A percentile compares a stretch with the other conserved stretches of the same genome.
These are phyloP conservation scores for Sungouiozyma intestinalis DNA, from an alignment of 805 yeast species.

Conservation along the genomic window DNA sequence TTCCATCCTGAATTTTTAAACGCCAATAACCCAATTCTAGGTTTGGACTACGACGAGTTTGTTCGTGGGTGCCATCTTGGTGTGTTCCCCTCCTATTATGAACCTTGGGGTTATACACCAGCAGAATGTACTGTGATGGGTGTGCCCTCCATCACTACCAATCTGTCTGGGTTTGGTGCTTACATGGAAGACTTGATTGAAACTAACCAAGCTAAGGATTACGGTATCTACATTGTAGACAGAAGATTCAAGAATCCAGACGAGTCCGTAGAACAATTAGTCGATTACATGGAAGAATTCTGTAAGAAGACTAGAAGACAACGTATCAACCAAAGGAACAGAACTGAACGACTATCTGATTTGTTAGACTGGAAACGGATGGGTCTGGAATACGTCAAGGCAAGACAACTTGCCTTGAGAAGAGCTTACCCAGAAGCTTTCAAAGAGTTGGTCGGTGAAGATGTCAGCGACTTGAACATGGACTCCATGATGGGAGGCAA, in stretches of 20 bases:
- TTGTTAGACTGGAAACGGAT: slow-evolving; percentile 94
- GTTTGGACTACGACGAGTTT: slow-evolving; percentile 92
- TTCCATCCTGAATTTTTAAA: slow-evolving; percentile 97
- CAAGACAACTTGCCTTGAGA: slow-evolving; percentile 81
- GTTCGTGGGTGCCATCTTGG: slow-evolving; percentile 98
- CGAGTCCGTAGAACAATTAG: slow-evolving; percentile 83
- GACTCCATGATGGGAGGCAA: slow-evolving; percentile 29
- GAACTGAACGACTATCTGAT: slow-evolving; percentile 91
- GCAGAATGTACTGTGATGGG: slow-evolving; percentile 99
- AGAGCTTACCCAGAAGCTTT: slow-evolving; percentile 89
- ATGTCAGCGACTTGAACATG: slow-evolving; percentile 21
- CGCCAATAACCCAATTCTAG: slow-evolving; percentile 86
- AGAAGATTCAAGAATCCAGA: slow-evolving; percentile 87
- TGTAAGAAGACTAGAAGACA: slow-evolving; percentile 86
- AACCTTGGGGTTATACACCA: slow-evolving; percentile 99
- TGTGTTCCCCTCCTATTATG: slow-evolving; percentile 96
- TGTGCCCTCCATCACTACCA: slow-evolving; percentile 93
- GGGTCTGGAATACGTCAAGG: slow-evolving; percentile 95
- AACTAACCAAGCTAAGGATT: slow-evolving; percentile 67
- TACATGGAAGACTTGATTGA: slow-evolving; percentile 97
- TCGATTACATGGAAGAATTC: slow-evolving; percentile 83
- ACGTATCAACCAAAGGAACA: slow-evolving; percentile 92
- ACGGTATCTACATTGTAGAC: slow-evolving; percentile 95
- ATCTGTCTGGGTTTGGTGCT: slow-evolving; percentile 93
- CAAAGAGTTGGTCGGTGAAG: slow-evolving; percentile 30